Percentiles rank a stretch among this genome's conserved stretches.
phyloP scores from a whole-genome alignment of 192 early-diverging fungal species.

The Chytriomyces sp. region DNA sequence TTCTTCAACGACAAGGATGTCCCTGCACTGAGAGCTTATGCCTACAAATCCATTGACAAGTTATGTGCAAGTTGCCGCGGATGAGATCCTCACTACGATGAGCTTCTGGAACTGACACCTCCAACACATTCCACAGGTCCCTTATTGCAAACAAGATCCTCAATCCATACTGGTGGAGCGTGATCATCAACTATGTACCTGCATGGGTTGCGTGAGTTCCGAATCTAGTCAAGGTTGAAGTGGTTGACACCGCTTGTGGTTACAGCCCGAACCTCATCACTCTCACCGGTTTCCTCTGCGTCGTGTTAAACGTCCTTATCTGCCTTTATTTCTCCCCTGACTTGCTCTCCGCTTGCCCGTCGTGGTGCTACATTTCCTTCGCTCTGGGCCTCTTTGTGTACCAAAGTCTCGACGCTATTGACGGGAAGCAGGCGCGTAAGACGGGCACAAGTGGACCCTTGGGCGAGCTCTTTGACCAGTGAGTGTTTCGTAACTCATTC shows the following conservation, averaged over 20 bases:
- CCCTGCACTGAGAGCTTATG: slow-evolving; percentile 69
- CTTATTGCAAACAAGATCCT: slow-evolving; percentile 44
- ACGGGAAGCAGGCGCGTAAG: slow-evolving; percentile 92
- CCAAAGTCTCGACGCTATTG: slow-evolving; percentile 89
- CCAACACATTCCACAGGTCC: slow-evolving; percentile 13
- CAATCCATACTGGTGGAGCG: slow-evolving; percentile 82
- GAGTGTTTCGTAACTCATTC: slow-evolving; percentile 17
- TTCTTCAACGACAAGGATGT: slow-evolving; percentile 36
- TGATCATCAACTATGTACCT: slow-evolving; percentile 82
- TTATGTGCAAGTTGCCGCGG: slow-evolving; percentile 73
- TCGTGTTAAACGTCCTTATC: slow-evolving; percentile 71
- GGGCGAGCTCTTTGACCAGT: slow-evolving; percentile 94
- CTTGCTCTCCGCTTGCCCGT: slow-evolving; percentile 67
- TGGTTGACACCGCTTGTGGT: not conserved
- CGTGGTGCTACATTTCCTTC: slow-evolving; percentile 66
- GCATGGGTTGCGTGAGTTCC: slow-evolving; percentile 75
- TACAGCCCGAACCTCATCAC: slow-evolving; percentile 87
- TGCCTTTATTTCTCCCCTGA: slow-evolving; percentile 75
- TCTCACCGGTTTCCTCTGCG: slow-evolving; percentile 77
- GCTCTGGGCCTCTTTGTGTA: slow-evolving; percentile 83
- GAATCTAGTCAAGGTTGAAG: not conserved
- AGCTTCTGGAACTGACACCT: not conserved
- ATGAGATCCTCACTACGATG: not conserved
- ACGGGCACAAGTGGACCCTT: slow-evolving; percentile 85
- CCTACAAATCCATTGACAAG: slow-evolving; percentile 86